phyloP scores from a whole-genome alignment of 2,329 filamentous ascomycete genomes.

The Dactylellina drechsleri region DNA sequence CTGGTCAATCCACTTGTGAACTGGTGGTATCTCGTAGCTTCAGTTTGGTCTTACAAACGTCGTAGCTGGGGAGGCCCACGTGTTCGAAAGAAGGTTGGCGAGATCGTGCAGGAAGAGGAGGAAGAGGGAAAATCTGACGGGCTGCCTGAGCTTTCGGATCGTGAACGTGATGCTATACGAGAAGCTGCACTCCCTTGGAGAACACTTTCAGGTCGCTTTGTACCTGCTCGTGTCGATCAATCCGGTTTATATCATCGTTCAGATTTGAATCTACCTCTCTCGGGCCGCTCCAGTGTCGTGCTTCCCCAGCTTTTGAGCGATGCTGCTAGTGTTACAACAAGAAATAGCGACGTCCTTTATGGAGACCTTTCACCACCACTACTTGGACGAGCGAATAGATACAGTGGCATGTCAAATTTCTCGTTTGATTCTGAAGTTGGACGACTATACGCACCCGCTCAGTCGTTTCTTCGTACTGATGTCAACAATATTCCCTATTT shows the following conservation, averaged over 20 bases:
- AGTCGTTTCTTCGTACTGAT: conserved; percentile 30
- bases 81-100: conserved; percentile 60
- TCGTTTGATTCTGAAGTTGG: conserved; percentile 48
- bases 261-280: conserved; percentile 41
- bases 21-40: conserved; percentile 89
- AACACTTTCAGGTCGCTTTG: conserved; percentile 50
- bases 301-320: conserved; percentile 43
- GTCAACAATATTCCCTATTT: conserved; percentile 10
- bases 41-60: conserved; percentile 64
- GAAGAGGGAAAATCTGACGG: conserved; percentile 39
- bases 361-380: conserved; percentile 17
- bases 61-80: conserved; percentile 95
- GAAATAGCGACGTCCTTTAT: conserved; percentile 27
- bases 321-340: conserved; percentile 29
- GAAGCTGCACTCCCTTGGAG: conserved; percentile 46
- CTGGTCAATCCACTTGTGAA: conserved; percentile 96
- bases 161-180: conserved; percentile 42
- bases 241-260: conserved; percentile 48
- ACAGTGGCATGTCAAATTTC: conserved; percentile 27
- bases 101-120: conserved; percentile 1
- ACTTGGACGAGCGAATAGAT: conserved; percentile 22
- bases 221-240: conserved; percentile 39
- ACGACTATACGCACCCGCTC: conserved; percentile 45
- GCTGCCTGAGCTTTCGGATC: conserved; percentile 40
- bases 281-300: conserved; percentile 46